These are phyloP conservation scores for Didymosphaeria variabile DNA, from an alignment of 2,329 filamentous ascomycete species.

Conservation along the genomic window DNA sequence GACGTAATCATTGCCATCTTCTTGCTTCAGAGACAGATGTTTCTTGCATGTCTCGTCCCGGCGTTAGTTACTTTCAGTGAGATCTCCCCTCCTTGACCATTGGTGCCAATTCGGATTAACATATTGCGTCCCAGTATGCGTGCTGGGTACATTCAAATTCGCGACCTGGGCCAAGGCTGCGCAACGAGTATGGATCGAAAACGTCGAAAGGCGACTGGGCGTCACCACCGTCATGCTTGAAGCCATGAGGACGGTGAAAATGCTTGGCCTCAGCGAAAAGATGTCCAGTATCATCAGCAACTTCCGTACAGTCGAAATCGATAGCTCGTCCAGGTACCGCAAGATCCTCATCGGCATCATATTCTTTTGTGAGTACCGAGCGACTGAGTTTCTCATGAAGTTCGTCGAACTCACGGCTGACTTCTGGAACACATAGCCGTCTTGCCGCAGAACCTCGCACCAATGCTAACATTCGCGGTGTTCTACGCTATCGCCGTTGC, in stretches of 20 bases:
- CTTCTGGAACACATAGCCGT: not conserved
- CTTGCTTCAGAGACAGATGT: conserved; percentile 19
- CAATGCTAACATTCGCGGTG: conserved; percentile 20
- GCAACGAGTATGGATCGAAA: conserved; percentile 20
- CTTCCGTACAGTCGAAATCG: conserved; percentile 18
- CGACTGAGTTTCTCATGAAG: not conserved
- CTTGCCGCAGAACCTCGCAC: conserved; percentile 18
- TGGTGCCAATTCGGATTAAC: conserved; percentile 5
- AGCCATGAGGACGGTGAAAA: conserved; percentile 19
- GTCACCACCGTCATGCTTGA: conserved; percentile 17
- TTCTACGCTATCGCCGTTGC: conserved; percentile 15
- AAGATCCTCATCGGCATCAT: conserved; percentile 20
- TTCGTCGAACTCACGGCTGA: conserved; percentile 11
- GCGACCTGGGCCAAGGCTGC: conserved; percentile 16
- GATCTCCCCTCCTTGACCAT: conserved; percentile 8
- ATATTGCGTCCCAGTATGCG: conserved; percentile 16
- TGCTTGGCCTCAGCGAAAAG: conserved; percentile 18
- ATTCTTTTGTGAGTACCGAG: conserved; percentile 16
- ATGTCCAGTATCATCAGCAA: conserved; percentile 19
- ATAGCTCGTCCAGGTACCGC: conserved; percentile 16
- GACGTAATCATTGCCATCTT: conserved; percentile 21
- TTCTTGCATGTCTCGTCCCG: conserved; percentile 19
- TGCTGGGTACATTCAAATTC: conserved; percentile 18
- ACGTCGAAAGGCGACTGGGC: conserved; percentile 17
- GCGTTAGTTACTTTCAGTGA: conserved; percentile 17